Conservation (phyloP, 116 monocot species). For the Thalassia testudinum region DNA sequence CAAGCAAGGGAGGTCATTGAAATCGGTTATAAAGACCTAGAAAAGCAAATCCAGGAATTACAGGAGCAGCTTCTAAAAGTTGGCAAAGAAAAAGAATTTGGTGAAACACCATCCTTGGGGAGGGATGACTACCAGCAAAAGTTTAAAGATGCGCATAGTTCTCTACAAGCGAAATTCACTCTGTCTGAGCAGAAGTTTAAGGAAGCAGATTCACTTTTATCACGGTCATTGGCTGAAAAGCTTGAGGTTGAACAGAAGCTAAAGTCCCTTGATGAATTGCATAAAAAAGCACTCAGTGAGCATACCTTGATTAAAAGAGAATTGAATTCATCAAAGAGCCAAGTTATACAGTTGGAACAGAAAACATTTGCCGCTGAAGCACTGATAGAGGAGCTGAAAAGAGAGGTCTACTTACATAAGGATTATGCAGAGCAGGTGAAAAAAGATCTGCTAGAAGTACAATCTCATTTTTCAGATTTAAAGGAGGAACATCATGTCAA, state of each 20-base stretch:
- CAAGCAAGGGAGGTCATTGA: slow-evolving; percentile 35
- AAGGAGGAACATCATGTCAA: slow-evolving; percentile 50
- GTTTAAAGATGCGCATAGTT: slow-evolving; percentile 18
- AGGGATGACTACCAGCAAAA: slow-evolving; percentile 21
- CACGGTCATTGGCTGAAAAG: slow-evolving; percentile 21
- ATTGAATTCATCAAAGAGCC: slow-evolving; percentile 29
- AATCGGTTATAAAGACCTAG: slow-evolving; percentile 20
- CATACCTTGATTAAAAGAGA: slow-evolving; percentile 1
- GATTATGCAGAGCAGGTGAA: slow-evolving; percentile 47
- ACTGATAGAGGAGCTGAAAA: slow-evolving; percentile 28
- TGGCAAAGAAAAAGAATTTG: slow-evolving; percentile 42
- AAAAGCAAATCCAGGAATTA: slow-evolving; percentile 20
- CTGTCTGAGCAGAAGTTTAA: slow-evolving; percentile 41
- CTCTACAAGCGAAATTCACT: slow-evolving; percentile 40
- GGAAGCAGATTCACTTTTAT: slow-evolving; percentile 18
- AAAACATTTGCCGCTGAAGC: slow-evolving; percentile 31
- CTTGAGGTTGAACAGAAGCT: slow-evolving; percentile 38
- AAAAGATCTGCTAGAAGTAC: slow-evolving; percentile 35
- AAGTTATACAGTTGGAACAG: slow-evolving; percentile 35
- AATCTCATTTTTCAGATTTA: slow-evolving; percentile 29
- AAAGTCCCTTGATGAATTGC: no score
- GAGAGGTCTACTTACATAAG: slow-evolving; percentile 33
- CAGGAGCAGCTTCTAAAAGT: slow-evolving; percentile 34
- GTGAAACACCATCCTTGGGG: slow-evolving; percentile 25
- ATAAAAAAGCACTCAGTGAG: slow-evolving; percentile 40